These are phyloP conservation scores for Exidia glandulosa DNA, from an alignment of 768 basidiomycete species.

Conservation along the genomic window DNA sequence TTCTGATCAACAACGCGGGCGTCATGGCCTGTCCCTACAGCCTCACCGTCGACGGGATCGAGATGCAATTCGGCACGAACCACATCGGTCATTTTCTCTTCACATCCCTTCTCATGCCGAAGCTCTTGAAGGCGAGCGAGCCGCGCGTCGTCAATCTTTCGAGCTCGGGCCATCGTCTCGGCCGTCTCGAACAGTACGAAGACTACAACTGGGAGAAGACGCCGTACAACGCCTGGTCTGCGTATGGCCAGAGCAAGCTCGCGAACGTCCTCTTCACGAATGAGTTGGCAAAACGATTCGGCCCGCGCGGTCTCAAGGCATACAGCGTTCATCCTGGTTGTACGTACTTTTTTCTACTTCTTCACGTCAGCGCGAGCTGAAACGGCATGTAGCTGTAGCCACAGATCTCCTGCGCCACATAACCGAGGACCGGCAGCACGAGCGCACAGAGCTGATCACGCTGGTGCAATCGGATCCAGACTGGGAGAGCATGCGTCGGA, in stretches of 20 bases:
- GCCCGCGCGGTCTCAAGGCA: neutral
- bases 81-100: constrained; percentile 4
- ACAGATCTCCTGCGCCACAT: neutral
- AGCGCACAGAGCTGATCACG: neutral
- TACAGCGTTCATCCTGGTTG: neutral
- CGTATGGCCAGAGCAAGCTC: constrained; percentile 6
- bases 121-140: neutral
- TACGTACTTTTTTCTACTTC: neutral
- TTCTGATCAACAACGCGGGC: constrained; percentile 5
- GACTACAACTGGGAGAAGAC: neutral
- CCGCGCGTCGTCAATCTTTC: neutral
- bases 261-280: constrained; percentile 10
- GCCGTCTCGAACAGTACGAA: neutral
- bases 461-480: neutral
- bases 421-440: neutral
- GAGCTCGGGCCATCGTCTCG: neutral
- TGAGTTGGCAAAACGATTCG: constrained; percentile 2
- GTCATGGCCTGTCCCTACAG: neutral
- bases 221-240: neutral
- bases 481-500: neutral
- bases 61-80: constrained; percentile 9
- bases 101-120: constrained; percentile 2
- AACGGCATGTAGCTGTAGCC: neutral
- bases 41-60: neutral
- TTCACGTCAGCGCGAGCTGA: neutral